Base-by-base conservation (phyloP, 164 flowering plant species). In the Sedum album region DNA sequence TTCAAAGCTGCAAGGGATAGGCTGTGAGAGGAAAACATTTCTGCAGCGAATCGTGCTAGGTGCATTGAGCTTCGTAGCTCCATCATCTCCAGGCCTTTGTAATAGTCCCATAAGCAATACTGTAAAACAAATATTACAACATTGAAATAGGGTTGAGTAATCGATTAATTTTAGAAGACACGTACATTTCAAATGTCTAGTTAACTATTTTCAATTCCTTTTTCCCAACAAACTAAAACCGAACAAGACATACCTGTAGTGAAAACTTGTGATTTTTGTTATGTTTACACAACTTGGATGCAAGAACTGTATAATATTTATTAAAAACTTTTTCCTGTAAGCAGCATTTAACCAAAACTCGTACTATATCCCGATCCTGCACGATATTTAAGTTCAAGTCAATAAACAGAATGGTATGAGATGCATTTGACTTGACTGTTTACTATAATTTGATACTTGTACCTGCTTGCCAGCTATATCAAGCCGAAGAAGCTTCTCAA, bases 51-150 rank as follows among this genome's bases (percentile, higher is more conserved):
- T 73, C 80, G 87, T 18, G 98, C 83, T 0, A 94, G 85, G 69
- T 90, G 88, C 88, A 82, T 82, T n/a, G 90, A 86, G 74, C 85
- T 86, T n/a, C 63, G 63, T 39, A 88, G 76, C 67, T 78, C 73
- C 88, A 88, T 89, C 6, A 90, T 75, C 60, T 95, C 97, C 51
- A 95, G 75, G 70, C 87, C 90, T 73, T 90, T 92, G 83, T 82
- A 92, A 66, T 88, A 89, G 71, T 95, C 99, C 99, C 99, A 95
- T 10, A 95, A 66, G 76, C 97, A 90, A 73, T 76, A 92, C 99
- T 95, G 96, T 31, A 21, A 55, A 71, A 62, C 49, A 17, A 33
- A 44, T 1, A 65, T 10, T 9, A 65, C 7, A 41, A 15, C 26
- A 61, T 44, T 44, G 6, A 7, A 21, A 57, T 57, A 33, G 6